Conservation (phyloP, 257 asterid genomes). For the Primulina huaijiensis region DNA sequence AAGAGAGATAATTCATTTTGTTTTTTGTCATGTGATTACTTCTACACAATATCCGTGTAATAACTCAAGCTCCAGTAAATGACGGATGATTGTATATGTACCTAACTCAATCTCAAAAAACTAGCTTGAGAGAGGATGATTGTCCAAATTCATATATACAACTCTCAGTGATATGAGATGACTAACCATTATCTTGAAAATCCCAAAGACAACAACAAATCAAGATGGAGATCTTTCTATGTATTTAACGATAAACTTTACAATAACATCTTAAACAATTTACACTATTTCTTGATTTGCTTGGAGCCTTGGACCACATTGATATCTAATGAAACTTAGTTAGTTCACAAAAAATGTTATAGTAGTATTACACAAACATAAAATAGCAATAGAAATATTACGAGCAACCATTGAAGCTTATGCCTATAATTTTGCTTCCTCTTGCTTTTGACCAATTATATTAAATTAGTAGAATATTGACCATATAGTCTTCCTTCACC, state of each 20-base stretch:
- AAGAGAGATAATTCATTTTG: too few species aligned
- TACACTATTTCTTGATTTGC: slow-evolving; percentile 7
- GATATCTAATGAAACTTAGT: neutral
- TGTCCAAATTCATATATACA: too few species aligned
- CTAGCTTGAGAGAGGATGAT: too few species aligned
- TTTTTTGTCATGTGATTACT: too few species aligned
- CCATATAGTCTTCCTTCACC: too few species aligned
- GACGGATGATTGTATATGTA: slow-evolving; percentile 78
- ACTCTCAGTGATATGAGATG: too few species aligned
- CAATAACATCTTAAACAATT: slow-evolving; percentile 4
- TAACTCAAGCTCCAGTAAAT: slow-evolving; percentile 72
- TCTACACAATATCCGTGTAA: slow-evolving; percentile 59
- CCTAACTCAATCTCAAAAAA: slow-evolving; percentile 25
- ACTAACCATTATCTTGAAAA: too few species aligned
- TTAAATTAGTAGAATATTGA: neutral
- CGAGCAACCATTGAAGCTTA: neutral
- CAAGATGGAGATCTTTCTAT: neutral
- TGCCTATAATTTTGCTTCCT: neutral
- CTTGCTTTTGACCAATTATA: neutral
- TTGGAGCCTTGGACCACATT: slow-evolving; percentile 9
- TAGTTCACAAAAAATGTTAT: slow-evolving; percentile 11
- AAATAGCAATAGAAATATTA: neutral
- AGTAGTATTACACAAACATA: neutral
- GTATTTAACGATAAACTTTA: neutral
- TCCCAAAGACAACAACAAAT: neutral